A percentile compares a stretch with the other conserved stretches of the same genome.
phyloP scores from a whole-genome alignment of 2,329 filamentous ascomycete species.

The Apiospora sp. region DNA sequence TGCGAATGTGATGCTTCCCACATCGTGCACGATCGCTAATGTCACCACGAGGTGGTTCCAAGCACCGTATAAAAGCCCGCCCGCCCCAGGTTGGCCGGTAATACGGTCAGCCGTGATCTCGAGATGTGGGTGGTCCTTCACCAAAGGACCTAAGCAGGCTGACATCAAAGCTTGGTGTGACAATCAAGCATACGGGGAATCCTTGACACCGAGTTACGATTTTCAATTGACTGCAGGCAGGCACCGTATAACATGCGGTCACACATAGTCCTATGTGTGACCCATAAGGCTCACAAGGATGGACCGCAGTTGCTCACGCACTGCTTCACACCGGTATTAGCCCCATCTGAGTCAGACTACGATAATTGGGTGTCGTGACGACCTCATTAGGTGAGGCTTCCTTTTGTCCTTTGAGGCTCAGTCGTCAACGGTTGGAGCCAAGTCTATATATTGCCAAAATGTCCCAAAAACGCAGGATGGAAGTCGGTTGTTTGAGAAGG shows the following conservation, averaged over 20 bases:
- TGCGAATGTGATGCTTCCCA: background rate
- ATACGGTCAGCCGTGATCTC: background rate
- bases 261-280: background rate
- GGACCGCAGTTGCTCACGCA: constrained; percentile 1
- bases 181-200: too few species aligned
- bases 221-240: background rate
- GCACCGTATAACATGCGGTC: background rate
- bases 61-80: too few species aligned
- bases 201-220: background rate
- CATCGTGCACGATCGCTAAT: background rate
- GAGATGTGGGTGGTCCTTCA: too few species aligned
- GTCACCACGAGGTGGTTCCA: too few species aligned
- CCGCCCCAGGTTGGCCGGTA: too few species aligned
- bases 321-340: background rate
- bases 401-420: background rate
- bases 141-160: too few species aligned
- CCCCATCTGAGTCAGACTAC: background rate
- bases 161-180: background rate
- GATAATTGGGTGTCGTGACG: background rate
- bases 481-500: background rate
- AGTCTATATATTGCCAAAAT: background rate
- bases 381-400: background rate
- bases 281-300: background rate
- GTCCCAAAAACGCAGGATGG: background rate
- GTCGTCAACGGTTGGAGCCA: background rate